Conservation (phyloP, 768 basidiomycete genomes). For the Melanogaster broomeanus region DNA sequence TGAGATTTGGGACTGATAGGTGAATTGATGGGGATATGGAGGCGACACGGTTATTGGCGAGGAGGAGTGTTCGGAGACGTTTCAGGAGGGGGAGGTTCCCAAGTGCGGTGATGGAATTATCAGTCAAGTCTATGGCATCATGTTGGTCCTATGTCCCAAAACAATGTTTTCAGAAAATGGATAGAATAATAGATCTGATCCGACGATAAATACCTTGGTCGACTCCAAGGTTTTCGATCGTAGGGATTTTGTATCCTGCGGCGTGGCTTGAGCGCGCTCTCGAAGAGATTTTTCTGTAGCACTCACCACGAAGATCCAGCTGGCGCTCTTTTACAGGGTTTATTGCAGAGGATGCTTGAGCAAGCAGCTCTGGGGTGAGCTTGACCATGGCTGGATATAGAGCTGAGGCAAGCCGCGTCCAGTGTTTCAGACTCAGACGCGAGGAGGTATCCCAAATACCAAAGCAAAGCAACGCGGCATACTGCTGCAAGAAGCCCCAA, state of each 20-base stretch:
- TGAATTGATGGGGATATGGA: constrained; percentile 80
- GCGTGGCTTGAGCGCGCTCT: constrained; percentile 15
- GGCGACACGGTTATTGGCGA: constrained; percentile 89
- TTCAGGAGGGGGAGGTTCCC: constrained; percentile 87
- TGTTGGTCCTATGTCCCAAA: constrained; percentile 71
- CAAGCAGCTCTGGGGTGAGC: constrained; percentile 91
- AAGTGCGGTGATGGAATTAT: constrained; percentile 81
- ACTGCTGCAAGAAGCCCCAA: constrained; percentile 5
- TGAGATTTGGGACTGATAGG: constrained; percentile 82
- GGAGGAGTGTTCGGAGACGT: constrained; percentile 79
- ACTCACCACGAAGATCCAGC: constrained; percentile 84
- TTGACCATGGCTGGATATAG: constrained; percentile 59
- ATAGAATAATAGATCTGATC: constrained; percentile 12
- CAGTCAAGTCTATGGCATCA: constrained; percentile 92
- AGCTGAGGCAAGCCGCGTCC: constrained; percentile 3
- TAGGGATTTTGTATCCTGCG: constrained; percentile 89
- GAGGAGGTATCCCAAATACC: constrained; percentile 18
- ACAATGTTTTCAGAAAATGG: constrained; percentile 16
- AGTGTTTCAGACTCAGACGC: constrained; percentile 38
- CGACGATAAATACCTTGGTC: constrained; percentile 63
- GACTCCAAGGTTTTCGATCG: constrained; percentile 95
- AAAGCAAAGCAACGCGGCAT: not conserved
- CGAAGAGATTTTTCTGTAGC: constrained; percentile 10
- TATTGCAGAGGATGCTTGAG: constrained; percentile 74
- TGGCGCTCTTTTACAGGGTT: constrained; percentile 89